A percentile compares a stretch with the other conserved stretches of the same genome.
Conservation (phyloP, 1,284 basidiomycete genomes). For the Heterobasidion irregulare region DNA sequence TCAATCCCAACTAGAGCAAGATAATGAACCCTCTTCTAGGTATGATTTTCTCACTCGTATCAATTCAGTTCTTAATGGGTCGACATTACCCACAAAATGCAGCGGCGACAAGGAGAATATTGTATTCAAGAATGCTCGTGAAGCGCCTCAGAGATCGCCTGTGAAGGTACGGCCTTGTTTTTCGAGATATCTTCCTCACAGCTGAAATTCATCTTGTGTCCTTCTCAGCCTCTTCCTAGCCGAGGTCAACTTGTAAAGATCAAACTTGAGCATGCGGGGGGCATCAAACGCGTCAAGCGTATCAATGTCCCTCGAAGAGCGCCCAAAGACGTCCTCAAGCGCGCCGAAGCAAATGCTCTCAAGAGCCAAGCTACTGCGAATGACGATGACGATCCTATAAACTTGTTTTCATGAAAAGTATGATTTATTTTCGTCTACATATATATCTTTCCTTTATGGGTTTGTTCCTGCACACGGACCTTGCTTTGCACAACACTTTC, state of each 20-base stretch:
- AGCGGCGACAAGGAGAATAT: background rate
- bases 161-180: background rate
- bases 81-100: too few relatives aligned
- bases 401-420: background rate
- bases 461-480: too few relatives aligned
- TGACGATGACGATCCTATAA: background rate
- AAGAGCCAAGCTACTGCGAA: background rate
- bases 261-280: background rate
- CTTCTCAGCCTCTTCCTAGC: background rate
- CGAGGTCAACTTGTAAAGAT: background rate
- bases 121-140: background rate
- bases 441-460: too few relatives aligned
- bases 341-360: slow-evolving; percentile 18
- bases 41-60: background rate
- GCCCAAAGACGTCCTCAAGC: slow-evolving; percentile 20
- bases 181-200: background rate
- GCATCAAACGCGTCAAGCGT: background rate
- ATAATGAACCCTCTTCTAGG: background rate
- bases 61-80: background rate
- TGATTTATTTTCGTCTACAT: background rate
- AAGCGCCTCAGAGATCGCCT: background rate
- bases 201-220: background rate
- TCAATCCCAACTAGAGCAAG: too few relatives aligned
- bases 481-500: too few relatives aligned
- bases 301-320: slow-evolving; percentile 13